Percentiles rank a stretch among this genome's conserved stretches.
Evolutionary conservation across 768 basidiomycete species (phyloP).

Genomic region (Cystofilobasidium capitatum): DNA sequence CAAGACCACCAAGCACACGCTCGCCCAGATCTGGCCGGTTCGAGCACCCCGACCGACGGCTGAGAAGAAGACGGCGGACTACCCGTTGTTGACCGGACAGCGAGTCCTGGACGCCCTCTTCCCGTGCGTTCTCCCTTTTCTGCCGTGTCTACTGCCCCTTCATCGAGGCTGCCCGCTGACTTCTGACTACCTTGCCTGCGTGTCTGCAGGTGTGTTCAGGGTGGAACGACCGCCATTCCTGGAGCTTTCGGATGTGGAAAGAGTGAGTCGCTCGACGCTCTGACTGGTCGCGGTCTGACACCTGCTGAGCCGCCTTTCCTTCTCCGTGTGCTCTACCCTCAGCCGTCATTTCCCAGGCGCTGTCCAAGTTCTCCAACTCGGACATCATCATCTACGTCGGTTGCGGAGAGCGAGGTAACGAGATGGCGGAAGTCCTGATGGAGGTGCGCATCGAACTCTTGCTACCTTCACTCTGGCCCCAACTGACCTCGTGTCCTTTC

Average conservation of each 20-base stretch:
- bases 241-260: slow-evolving; percentile 99
- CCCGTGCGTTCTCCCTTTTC: slow-evolving; percentile 53
- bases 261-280: slow-evolving; percentile 8
- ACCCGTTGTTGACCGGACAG: slow-evolving; percentile 88
- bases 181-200: neutral
- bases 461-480: neutral
- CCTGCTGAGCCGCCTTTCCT: neutral
- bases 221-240: slow-evolving; percentile 92
- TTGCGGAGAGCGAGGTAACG: slow-evolving; percentile 87
- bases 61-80: slow-evolving; percentile 89
- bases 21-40: slow-evolving; percentile 99
- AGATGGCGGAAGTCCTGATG: slow-evolving; percentile 73
- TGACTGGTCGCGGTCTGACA: neutral
- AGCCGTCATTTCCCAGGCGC: slow-evolving; percentile 88
- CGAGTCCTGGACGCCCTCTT: slow-evolving; percentile 93
- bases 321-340: neutral
- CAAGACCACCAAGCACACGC: slow-evolving; percentile 78
- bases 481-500: neutral
- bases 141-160: neutral
- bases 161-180: neutral
- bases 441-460: slow-evolving; percentile 49
- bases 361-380: slow-evolving; percentile 98
- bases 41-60: slow-evolving; percentile 89
- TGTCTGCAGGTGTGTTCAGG: slow-evolving; percentile 65
- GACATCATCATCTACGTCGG: slow-evolving; percentile 94